phyloP scores from a whole-genome alignment of 1,139 yeast genomes.

The Lodderomyces orthopsilosis region DNA sequence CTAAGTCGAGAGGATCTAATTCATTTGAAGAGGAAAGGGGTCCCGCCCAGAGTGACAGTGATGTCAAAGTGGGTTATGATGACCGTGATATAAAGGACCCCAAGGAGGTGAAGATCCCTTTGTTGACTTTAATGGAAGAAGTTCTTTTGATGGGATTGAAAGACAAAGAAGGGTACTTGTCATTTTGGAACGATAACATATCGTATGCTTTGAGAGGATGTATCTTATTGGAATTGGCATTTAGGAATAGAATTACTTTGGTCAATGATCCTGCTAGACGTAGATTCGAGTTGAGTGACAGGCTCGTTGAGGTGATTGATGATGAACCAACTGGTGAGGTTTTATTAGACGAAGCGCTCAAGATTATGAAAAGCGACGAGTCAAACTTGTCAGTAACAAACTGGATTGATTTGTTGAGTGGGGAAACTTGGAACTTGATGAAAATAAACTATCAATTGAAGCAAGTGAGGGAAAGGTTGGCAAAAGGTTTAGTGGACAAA shows the following conservation, averaged over 20 bases:
- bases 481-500: slow-evolving; percentile 95
- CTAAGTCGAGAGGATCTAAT: slow-evolving; percentile 11
- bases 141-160: slow-evolving; percentile 88
- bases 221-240: slow-evolving; percentile 85
- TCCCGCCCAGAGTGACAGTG: slow-evolving; percentile 15
- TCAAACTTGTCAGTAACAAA: slow-evolving; percentile 76
- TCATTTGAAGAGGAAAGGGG: slow-evolving; percentile 13
- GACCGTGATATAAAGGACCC: slow-evolving; percentile 61
- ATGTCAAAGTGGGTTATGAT: slow-evolving; percentile 78
- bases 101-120: slow-evolving; percentile 54
- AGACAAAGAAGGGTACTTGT: slow-evolving; percentile 92
- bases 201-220: slow-evolving; percentile 96
- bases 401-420: slow-evolving; percentile 93
- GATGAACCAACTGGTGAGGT: slow-evolving; percentile 92
- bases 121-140: slow-evolving; percentile 92
- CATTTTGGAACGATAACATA: slow-evolving; percentile 97
- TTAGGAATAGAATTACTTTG: slow-evolving; percentile 84
- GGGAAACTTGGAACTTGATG: slow-evolving; percentile 96
- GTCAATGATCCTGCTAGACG: slow-evolving; percentile 93
- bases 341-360: slow-evolving; percentile 86
- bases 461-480: slow-evolving; percentile 94
- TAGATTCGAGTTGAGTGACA: slow-evolving; percentile 81
- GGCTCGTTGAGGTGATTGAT: slow-evolving; percentile 84
- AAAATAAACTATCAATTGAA: slow-evolving; percentile 93
- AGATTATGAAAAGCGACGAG: slow-evolving; percentile 83